phyloP scores from a whole-genome alignment of 345 rosid genomes.

The Physaria fendleri region DNA sequence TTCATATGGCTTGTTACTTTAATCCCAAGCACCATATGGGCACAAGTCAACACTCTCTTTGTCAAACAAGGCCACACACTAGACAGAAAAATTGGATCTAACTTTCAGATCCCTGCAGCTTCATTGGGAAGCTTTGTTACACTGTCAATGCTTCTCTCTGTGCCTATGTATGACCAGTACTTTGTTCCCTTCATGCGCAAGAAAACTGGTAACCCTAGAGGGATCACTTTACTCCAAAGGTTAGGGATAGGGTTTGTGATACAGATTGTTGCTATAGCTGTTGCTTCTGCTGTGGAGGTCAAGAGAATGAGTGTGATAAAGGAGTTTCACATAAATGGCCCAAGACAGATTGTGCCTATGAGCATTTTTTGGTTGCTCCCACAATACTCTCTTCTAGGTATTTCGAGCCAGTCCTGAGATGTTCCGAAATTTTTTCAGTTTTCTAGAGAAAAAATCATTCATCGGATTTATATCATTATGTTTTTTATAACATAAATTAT shows the following conservation, averaged over 20 bases:
- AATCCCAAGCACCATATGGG: slow-evolving; percentile 80
- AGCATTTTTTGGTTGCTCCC: slow-evolving; percentile 80
- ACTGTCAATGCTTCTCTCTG: slow-evolving; percentile 75
- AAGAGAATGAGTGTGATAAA: slow-evolving; percentile 51
- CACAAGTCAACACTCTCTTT: slow-evolving; percentile 85
- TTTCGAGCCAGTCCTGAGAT: too few relatives aligned
- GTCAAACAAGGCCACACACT: slow-evolving; percentile 90
- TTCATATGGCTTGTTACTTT: slow-evolving; percentile 71
- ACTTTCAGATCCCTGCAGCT: slow-evolving; percentile 78
- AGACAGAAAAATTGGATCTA: slow-evolving; percentile 49
- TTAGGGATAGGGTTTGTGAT: slow-evolving; percentile 72
- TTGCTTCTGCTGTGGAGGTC: slow-evolving; percentile 67
- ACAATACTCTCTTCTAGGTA: slow-evolving; percentile 73
- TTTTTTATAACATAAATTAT: too few relatives aligned
- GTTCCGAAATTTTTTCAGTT: too few relatives aligned
- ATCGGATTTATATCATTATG: too few relatives aligned
- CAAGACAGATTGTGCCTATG: slow-evolving; percentile 65
- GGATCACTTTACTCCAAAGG: slow-evolving; percentile 76
- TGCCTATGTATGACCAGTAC: slow-evolving; percentile 72
- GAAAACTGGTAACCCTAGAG: slow-evolving; percentile 68
- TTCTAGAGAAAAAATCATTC: too few relatives aligned
- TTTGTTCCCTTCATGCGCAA: slow-evolving; percentile 72
- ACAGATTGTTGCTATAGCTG: slow-evolving; percentile 62
- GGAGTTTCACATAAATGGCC: slow-evolving; percentile 28
- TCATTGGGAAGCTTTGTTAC: slow-evolving; percentile 75